Base-by-base conservation (phyloP, 225 moss, liverwort and hornwort genomes). In the Asterella californica region DNA sequence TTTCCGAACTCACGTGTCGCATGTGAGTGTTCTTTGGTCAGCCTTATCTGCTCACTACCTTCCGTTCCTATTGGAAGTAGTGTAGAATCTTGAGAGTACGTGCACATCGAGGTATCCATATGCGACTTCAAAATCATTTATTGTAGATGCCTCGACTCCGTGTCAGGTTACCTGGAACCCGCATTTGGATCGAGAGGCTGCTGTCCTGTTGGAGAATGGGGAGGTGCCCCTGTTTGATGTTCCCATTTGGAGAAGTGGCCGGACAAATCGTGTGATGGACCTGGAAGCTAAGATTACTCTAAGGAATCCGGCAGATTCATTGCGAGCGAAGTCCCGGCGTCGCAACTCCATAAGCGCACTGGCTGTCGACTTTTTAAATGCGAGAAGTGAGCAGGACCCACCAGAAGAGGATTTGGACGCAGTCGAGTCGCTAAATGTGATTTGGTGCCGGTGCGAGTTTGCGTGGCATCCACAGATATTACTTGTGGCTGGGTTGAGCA, bases 401-500 rank as follows among this genome's bases (percentile, higher is more conserved):
- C 54, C 76, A 29, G 29, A 17, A 15, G 74, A 83, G 71, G 74
- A 32, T 62, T 54, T 75, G 66, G 79, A 82, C 78, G 75, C 71
- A 63, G 11, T 76, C 32, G 74, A 59, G 74, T 82, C 87, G 65
- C 80, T 87, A 79, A 66, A 60, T 15, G 75, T 60, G 63, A 70
- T 86, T 57, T 99, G 94, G 92, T 93, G 92, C 94, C 87, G 87
- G 64, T 99, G 94, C 82, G 97, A 99, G 70, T 99, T 87, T 89
- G 93, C 90, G 75, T 99, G 97, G 94, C 92, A 93, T 80, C 94
- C 93, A 0, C 92, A 94, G 74, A 89, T 76, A 15, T 75, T 99
- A 47, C 81, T 99, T 46, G 78, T 93, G 75, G 92, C 85, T 36
- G 90, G 90, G 30, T 87, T 88, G 29, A 83, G 80, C 85, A 84